A percentile compares a stretch with the other conserved stretches of the same genome.
phyloP scores from a whole-genome alignment of 176 grass and related monocot genomes.

The Eremochloa ophiuroides region DNA sequence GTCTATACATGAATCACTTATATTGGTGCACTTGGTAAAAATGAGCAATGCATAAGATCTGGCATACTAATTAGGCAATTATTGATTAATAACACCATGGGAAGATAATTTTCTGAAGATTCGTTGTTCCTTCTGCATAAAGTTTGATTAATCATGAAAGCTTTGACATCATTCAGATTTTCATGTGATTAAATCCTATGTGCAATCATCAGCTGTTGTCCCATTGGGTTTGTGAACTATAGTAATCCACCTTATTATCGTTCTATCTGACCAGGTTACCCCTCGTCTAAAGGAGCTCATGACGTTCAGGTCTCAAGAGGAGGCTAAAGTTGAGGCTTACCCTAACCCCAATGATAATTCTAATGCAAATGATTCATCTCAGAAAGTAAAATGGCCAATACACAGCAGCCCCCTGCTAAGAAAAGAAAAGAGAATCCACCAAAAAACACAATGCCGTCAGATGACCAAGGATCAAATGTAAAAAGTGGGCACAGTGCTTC shows the following conservation, averaged over 20 bases:
- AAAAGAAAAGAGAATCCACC: conserved; percentile 63
- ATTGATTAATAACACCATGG: no score
- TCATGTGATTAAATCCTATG: not conserved
- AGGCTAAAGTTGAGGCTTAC: conserved; percentile 50
- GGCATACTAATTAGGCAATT: conserved; percentile 17
- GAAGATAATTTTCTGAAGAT: not conserved
- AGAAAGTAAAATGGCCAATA: conserved; percentile 61
- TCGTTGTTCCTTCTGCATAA: not conserved
- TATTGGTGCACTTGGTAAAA: not conserved
- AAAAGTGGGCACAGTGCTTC: conserved; percentile 21
- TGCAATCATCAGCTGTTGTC: not conserved
- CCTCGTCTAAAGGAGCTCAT: conserved; percentile 81
- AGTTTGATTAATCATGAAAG: not conserved
- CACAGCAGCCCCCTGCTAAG: conserved; percentile 63
- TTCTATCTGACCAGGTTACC: conserved; percentile 52
- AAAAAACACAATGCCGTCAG: conserved; percentile 25
- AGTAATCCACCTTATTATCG: not conserved
- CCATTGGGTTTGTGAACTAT: no score
- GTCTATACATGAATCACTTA: not conserved
- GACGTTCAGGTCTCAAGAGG: conserved; percentile 71
- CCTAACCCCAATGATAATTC: conserved; percentile 36
- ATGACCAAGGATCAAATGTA: conserved; percentile 33
- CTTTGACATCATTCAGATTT: conserved; percentile 5
- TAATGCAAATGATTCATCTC: conserved; percentile 45
- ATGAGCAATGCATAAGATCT: not conserved